phyloP scores from a whole-genome alignment of 768 basidiomycete genomes.

The Mycena sanguinolenta region DNA sequence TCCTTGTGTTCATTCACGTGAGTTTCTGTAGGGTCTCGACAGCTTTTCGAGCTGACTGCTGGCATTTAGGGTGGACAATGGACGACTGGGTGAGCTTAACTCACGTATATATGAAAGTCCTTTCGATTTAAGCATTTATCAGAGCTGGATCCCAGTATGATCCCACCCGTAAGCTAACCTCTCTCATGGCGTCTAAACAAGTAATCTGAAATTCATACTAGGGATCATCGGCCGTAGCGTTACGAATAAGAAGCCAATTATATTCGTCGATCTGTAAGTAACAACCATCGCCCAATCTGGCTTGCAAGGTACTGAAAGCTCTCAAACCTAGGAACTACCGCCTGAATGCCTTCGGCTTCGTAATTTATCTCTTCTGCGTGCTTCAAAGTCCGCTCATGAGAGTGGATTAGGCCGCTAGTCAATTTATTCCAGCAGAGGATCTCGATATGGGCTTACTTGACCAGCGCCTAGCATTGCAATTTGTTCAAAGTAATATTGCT shows the following conservation, averaged over 20 bases:
- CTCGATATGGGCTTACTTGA: slow-evolving; percentile 74
- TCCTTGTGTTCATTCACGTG: slow-evolving; percentile 55
- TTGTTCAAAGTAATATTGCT: slow-evolving; percentile 75
- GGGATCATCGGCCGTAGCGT: slow-evolving; percentile 65
- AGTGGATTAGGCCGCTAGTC: slow-evolving; percentile 59
- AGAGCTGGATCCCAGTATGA: slow-evolving; percentile 54
- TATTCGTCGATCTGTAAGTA: no score
- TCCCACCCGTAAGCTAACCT: slow-evolving; percentile 57
- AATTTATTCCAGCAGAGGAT: slow-evolving; percentile 58
- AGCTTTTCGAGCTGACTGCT: background rate
- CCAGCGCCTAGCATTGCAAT: slow-evolving; percentile 69
- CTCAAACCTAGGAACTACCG: slow-evolving; percentile 66
- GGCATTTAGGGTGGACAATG: slow-evolving; percentile 61
- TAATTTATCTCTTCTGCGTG: slow-evolving; percentile 32
- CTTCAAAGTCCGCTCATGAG: background rate
- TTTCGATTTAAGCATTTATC: no score
- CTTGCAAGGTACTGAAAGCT: no score
- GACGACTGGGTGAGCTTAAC: slow-evolving; percentile 44
- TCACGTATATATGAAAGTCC: no score
- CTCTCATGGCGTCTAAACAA: background rate
- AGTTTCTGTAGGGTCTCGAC: no score
- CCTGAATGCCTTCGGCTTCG: slow-evolving; percentile 70
- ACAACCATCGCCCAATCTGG: no score
- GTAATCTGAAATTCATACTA: slow-evolving; percentile 42
- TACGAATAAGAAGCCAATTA: slow-evolving; percentile 61